A percentile compares a stretch with the other conserved stretches of the same genome.
These are phyloP conservation scores for Colletotrichum theobromicola DNA, from an alignment of 2,329 filamentous ascomycete genomes.

Conservation along the genomic window DNA sequence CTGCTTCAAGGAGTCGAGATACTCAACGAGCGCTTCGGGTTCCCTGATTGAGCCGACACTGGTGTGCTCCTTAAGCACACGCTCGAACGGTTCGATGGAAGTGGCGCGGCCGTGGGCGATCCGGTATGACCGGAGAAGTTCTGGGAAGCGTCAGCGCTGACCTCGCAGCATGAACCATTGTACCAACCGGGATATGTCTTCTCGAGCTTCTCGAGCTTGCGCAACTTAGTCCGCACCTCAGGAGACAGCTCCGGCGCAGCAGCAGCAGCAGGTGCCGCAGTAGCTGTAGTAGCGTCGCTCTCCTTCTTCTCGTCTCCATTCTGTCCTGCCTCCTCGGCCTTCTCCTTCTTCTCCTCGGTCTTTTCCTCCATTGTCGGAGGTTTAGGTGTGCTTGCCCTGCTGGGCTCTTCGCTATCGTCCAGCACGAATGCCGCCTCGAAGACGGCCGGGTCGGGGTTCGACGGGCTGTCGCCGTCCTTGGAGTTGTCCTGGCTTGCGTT, in stretches of 20 bases:
- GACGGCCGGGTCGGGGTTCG: slow-evolving; percentile 81
- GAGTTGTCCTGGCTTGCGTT: slow-evolving; percentile 26
- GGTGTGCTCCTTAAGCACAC: slow-evolving; percentile 88
- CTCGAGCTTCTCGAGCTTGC: slow-evolving; percentile 90
- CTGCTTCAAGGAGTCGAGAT: slow-evolving; percentile 83
- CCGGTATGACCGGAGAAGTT: slow-evolving; percentile 89
- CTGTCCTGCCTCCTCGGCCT: slow-evolving; percentile 19
- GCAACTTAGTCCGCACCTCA: slow-evolving; percentile 77
- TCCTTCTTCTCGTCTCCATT: slow-evolving; percentile 27
- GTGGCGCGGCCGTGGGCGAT: slow-evolving; percentile 87
- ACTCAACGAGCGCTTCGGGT: slow-evolving; percentile 84
- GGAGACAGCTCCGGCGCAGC: slow-evolving; percentile 64
- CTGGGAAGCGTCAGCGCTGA: slow-evolving; percentile 44
- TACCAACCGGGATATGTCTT: slow-evolving; percentile 79
- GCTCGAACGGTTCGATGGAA: slow-evolving; percentile 92
- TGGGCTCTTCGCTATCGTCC: slow-evolving; percentile 78
- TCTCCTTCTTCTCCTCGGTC: slow-evolving; percentile 23
- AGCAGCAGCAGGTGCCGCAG: slow-evolving; percentile 23
- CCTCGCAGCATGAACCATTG: not conserved
- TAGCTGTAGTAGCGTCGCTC: slow-evolving; percentile 18
- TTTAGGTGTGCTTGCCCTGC: slow-evolving; percentile 64
- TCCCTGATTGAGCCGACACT: slow-evolving; percentile 89
- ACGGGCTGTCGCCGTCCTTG: slow-evolving; percentile 43
- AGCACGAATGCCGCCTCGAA: slow-evolving; percentile 88
- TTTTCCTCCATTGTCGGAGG: slow-evolving; percentile 39